Base-by-base conservation (phyloP, 805 yeast genomes). In the Kurtzmaniella fragi region DNA sequence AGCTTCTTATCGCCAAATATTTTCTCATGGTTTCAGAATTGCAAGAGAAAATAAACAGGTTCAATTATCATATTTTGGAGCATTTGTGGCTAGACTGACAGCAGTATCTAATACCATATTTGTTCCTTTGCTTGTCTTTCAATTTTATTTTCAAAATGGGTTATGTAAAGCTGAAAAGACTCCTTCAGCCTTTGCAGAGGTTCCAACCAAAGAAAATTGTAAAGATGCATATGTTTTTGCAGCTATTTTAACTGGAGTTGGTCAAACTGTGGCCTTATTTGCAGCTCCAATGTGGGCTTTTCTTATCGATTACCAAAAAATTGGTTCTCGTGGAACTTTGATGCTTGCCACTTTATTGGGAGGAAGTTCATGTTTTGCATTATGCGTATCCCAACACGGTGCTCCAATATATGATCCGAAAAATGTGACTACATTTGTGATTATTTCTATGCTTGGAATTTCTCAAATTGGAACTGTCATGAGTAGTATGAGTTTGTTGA, bases 181-280 rank as follows among this genome's bases (percentile, higher is more conserved):
- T 30, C 38, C 45, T 44, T 13, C 30, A 12, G 33, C 39, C 13
- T 44, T 46, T 7, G 41, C 36, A 11, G 49, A 50, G 4, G 38
- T 40, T 20, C 56, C 59, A 4, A 51, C 50, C 29, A 62, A 49
- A 52, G 68, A 53, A 15, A 62, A 59, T 17, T 82, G 89, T 50
- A 71, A 73, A 37, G 82, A 80, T 30, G 87, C 84, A 0, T 81
- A 78, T 46, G 65, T 80, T 7, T 71, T 74, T 42, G 76, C 87
- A 13, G 85, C 88, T 1, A 79, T 83, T 32, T 59, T 83, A 25
- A 75, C 84, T 0, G 91, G 91, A 7, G 71, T 81, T n/a, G 67
- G 79, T 3, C 82, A 82, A 46, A 64, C 78, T 0, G 64, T 71
- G 17, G 73, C 82, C 1, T 60, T 83, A 17, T n/a, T 78, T 0